A percentile compares a stretch with the other conserved stretches of the same genome.
Evolutionary conservation across 2,329 filamentous ascomycete genomes (phyloP).

Genomic region (Cladophialophora carrionii): DNA sequence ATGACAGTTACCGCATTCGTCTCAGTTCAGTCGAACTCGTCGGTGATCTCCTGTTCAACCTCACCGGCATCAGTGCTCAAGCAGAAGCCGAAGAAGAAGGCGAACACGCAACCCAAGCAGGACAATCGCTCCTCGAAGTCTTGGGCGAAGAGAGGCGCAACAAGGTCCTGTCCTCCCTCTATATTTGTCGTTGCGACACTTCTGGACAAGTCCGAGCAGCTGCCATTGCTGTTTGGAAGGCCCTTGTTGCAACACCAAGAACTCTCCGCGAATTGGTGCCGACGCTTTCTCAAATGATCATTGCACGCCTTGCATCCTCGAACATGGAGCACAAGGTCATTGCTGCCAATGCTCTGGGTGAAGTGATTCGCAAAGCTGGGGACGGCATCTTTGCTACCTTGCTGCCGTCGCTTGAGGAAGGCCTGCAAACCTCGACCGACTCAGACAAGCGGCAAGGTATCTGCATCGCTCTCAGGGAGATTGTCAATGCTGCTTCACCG

Average conservation of each 20-base stretch:
- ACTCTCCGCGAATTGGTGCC: constrained; percentile 95
- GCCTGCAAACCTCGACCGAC: constrained; percentile 83
- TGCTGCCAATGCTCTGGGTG: constrained; percentile 92
- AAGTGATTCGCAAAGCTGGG: constrained; percentile 94
- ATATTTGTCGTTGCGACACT: constrained; percentile 97
- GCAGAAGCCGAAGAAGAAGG: constrained; percentile 77
- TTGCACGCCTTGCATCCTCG: constrained; percentile 87
- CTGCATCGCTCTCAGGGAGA: constrained; percentile 90
- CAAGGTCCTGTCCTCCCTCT: constrained; percentile 94
- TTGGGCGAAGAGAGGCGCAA: constrained; percentile 96
- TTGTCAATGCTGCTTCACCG: constrained; percentile 84
- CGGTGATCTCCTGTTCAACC: constrained; percentile 94
- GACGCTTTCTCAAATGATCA: constrained; percentile 91
- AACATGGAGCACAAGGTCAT: constrained; percentile 99
- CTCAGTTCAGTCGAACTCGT: constrained; percentile 98
- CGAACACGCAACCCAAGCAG: constrained; percentile 77
- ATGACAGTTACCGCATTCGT: constrained; percentile 96
- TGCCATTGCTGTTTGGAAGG: constrained; percentile 94
- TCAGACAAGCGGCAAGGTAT: constrained; percentile 95
- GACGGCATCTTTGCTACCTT: constrained; percentile 87
- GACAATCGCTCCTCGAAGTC: constrained; percentile 88
- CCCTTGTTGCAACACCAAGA: constrained; percentile 84
- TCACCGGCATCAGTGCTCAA: constrained; percentile 87
- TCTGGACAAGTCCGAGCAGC: constrained; percentile 86
- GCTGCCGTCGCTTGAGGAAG: constrained; percentile 88